Evolutionary conservation across 2,329 filamentous ascomycete genomes (phyloP), one percentile per base, ranked within the genome.

Genomic region (Fusarium sp.): DNA sequence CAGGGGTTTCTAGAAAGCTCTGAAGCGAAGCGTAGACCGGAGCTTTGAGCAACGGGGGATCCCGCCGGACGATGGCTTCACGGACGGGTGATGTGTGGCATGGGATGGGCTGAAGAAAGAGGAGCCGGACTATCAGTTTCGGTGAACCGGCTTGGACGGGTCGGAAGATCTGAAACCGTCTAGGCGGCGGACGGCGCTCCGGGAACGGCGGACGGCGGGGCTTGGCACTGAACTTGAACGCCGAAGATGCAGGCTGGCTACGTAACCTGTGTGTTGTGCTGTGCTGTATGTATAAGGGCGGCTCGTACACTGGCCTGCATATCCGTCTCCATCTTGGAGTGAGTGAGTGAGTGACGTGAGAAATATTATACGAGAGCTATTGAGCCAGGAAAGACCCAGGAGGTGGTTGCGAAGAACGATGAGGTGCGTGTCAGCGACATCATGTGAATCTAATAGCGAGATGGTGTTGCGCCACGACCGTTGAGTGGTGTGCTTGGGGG

Each of bases 371-470:
- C 31, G 29, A 56, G 40, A 14, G 23, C 11, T 53, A 58, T 14
- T 44, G 18, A 38, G 49, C 58, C 31, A 54, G 57, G 38, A 44
- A 42, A 60, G 20, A 34, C 36, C 29, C 46, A 13, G 57, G 16
- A 53, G 31, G 29, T 27, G 33, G 56, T 29, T 58, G 54, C 18
- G 29, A 34, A 53, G 20, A 55, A 18, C 33, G 65, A 71, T 71
- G 58, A 67, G 65, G 56, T 55, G 68, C 68, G 62, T 71, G 59
- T 60, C 62, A 61, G 62, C 59, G 50, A 57, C 54, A 71, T 71
- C 65, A 69, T 71, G 69, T 71, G 69, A 71, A 71, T 44, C 40
- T 20, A 44, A 44, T 67, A 50, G n/a, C 31, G 20, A 61, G 59
- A 57, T 69, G 56, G 63, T 69, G 69, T 62, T 71, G 59, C 56